These are phyloP conservation scores for Phytophthora uliginosa DNA, from an alignment of 352 stramenopile genomes.

Conservation along the genomic window DNA sequence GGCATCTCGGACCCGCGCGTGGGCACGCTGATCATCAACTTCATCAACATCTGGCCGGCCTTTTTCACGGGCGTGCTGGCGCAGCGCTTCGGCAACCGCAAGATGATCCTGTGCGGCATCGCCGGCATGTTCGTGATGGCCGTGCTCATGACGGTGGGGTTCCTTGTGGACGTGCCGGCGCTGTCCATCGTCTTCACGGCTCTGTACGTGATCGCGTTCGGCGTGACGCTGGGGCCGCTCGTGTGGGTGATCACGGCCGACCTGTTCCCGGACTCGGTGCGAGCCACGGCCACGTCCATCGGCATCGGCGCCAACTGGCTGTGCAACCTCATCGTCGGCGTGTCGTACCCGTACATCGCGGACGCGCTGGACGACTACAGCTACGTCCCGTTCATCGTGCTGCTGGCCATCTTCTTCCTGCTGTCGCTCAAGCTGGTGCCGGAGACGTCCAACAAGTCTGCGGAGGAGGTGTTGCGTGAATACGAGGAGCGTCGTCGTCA, in stretches of 20 bases:
- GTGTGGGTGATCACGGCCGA: slow-evolving; percentile 31
- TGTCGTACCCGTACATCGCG: slow-evolving; percentile 62
- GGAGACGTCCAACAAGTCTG: slow-evolving; percentile 66
- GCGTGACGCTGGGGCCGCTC: slow-evolving; percentile 12
- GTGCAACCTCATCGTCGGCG: slow-evolving; percentile 59
- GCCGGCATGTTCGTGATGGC: slow-evolving; percentile 39
- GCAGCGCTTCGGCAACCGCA: slow-evolving; percentile 53
- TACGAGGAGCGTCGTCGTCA: slow-evolving; percentile 37
- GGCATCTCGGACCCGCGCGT: slow-evolving; percentile 21
- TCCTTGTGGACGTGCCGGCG: slow-evolving; percentile 31
- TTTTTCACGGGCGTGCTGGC: slow-evolving; percentile 28
- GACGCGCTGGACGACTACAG: slow-evolving; percentile 46
- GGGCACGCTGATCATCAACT: slow-evolving; percentile 25
- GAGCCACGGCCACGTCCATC: slow-evolving; percentile 42
- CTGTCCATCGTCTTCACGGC: slow-evolving; percentile 36
- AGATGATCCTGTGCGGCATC: slow-evolving; percentile 50
- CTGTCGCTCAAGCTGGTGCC: slow-evolving; percentile 52
- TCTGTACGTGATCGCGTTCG: slow-evolving; percentile 20
- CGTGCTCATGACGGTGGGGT: slow-evolving; percentile 37
- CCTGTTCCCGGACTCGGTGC: slow-evolving; percentile 29
- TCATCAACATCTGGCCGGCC: too few species aligned
- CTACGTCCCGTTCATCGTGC: slow-evolving; percentile 60
- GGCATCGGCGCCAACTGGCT: slow-evolving; percentile 58
- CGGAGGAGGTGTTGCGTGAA: slow-evolving; percentile 57
- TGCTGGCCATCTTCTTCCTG: slow-evolving; percentile 49